Base-by-base conservation (phyloP, 352 stramenopile species). In the Globisporangium okanoganense region DNA sequence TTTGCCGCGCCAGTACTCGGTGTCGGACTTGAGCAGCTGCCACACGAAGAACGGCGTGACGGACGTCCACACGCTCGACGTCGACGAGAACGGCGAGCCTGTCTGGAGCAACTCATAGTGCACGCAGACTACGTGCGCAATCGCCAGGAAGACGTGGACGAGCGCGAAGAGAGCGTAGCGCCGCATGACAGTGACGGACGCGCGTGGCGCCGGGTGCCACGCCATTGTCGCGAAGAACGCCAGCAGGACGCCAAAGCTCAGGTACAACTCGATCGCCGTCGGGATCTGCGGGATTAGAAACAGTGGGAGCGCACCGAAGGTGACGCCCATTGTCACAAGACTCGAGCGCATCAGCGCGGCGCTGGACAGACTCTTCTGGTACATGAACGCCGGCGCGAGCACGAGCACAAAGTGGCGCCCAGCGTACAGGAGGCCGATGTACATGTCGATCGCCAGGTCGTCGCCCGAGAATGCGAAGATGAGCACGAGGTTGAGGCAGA, bases 1-100 rank as follows among this genome's bases (percentile, higher is more conserved):
- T 63, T 87, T 79, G 31, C 79, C 79, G 45, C 79, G 62, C 79
- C 79, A 88, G 45, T 88, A 74, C 49, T 82, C 64, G 0, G 77
- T 88, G 56, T 88, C 77, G 14, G 79, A 73, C 54, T 63, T 73
- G 44, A 88, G 64, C 12, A 88, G 69, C 3, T 75, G 69, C 79
- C 77, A 88, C 18, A 85, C 79, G 18, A 88, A 73, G 27, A 85
- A 45, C 20, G 79, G 77, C 31, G 67, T 79, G 20, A 80, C 49
- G 0, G 72, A 72, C 10, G 67, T 67, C 47, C 73, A 89, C 2
- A 87, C 52, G 3, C 82, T 61, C 33, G 85, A 83, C 33, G 67
- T 66, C 36, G 82, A 86, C 24, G 77, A 83, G 40, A 87, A 59
- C 22, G 74, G 77, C 58, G 82, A 85, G 6, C 78, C 78, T 3